Evolutionary conservation across 371 early-diverging fungal species (phyloP), one percentile per base, ranked within the genome.

Genomic region (Syncephalis plumigaleata): DNA sequence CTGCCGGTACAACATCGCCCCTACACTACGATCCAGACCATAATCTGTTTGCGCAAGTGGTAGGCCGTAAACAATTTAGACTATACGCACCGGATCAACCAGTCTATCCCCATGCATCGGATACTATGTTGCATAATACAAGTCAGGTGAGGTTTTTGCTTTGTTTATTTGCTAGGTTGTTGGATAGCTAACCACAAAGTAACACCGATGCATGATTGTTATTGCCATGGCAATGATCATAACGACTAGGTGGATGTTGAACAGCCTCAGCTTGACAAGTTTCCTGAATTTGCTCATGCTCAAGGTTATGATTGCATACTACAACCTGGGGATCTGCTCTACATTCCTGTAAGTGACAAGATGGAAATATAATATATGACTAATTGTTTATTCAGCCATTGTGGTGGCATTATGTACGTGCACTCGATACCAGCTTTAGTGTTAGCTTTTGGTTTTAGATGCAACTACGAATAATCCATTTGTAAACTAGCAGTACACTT

Each of bases 321-420:
- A 9, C 52, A 56, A 11, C 77, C 84, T 5, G 91, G 94, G 0
- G 89, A 94, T 55, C 37, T 91, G 55, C 59, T 94, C 4, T 91
- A 83, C 52, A 85, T 94, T 27, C 94, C 94, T 9, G 85, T 87
- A 71, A 70, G 76, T 66, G 16, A n/a, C 24, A 31, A 23, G 22
- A 50, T 36, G 23, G 5, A n/a, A 48, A 16, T n/a, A 17, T 36
- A 36, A 18, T 2, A 31, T 31, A 31, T 48, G 25, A 52, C 38
- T 44, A 27, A 26, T 15, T 23, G 37, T 31, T 36, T 36, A 16
- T 47, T 15, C 38, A 78, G 84, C 69, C 79, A 42, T 65, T 68
- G 22, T 89, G 86, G 81, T 93, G 93, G 93, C 93, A 93, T 60
- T 85, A 79, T 59, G 81, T 93, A 24, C 72, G 79, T 42, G 81